A percentile compares a stretch with the other conserved stretches of the same genome.
Conservation (phyloP, 2,329 filamentous ascomycete genomes). For the Whalleya microplaca region DNA sequence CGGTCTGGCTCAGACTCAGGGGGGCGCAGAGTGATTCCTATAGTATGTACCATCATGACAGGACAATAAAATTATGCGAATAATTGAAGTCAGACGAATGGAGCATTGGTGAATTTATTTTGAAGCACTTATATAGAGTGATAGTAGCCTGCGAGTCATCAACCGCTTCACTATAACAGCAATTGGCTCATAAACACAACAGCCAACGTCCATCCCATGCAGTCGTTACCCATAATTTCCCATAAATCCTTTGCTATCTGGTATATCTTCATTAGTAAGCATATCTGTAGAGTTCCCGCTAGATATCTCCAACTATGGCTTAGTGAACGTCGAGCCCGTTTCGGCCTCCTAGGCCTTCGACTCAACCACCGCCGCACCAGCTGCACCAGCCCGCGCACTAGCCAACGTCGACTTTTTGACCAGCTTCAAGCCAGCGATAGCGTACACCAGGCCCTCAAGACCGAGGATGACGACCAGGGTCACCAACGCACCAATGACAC, state of each 20-base stretch:
- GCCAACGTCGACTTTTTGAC: slow-evolving; percentile 51
- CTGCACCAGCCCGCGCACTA: slow-evolving; percentile 8
- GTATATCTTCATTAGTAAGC: too few species aligned
- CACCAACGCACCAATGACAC: slow-evolving; percentile 78
- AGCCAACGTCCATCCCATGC: neutral
- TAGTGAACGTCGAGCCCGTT: too few species aligned
- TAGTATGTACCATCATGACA: neutral
- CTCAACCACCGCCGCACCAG: slow-evolving; percentile 5
- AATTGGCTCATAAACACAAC: neutral
- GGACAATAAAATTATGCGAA: neutral
- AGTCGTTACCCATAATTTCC: neutral
- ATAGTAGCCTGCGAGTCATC: neutral
- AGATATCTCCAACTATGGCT: too few species aligned
- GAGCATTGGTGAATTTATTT: neutral
- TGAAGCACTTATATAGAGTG: neutral
- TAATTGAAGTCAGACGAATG: neutral
- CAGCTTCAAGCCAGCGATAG: slow-evolving; percentile 49
- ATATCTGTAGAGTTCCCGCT: too few species aligned
- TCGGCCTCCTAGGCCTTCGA: slow-evolving; percentile 23
- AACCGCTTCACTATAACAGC: neutral
- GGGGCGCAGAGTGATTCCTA: neutral
- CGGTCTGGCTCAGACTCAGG: neutral
- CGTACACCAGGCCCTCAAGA: slow-evolving; percentile 48
- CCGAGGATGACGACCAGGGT: slow-evolving; percentile 55
- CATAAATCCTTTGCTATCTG: too few species aligned